phyloP scores from a whole-genome alignment of 495 filamentous ascomycete species.

The Penicillium mononematosum region DNA sequence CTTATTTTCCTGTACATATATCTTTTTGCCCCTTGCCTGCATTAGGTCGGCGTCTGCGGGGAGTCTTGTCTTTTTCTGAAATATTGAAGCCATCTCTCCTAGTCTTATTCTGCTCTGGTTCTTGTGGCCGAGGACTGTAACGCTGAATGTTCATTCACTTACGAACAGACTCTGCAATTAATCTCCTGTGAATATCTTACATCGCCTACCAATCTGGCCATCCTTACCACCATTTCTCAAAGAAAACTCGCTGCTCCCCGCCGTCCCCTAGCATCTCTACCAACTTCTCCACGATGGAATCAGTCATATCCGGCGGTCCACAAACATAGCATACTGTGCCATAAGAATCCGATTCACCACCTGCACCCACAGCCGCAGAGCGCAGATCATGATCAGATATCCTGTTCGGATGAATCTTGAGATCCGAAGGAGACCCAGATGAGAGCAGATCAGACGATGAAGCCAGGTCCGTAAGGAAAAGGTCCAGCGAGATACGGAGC shows the following conservation, averaged over 20 bases:
- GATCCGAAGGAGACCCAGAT: conserved; percentile 37
- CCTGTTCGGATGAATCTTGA: conserved; percentile 22
- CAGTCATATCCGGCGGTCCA: conserved; percentile 77
- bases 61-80: conserved; percentile 23
- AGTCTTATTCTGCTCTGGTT: conserved; percentile 12
- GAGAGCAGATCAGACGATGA: conserved; percentile 10
- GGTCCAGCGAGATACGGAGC: conserved; percentile 34
- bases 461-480: conserved; percentile 40
- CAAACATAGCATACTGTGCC: conserved; percentile 72
- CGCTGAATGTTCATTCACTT: conserved; percentile 1
- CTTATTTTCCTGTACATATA: conserved; percentile 31
- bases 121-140: not conserved
- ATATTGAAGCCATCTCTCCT: conserved; percentile 23
- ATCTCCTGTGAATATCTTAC: not conserved
- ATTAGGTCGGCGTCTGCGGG: conserved; percentile 28
- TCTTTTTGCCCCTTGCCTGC: conserved; percentile 22
- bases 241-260: conserved; percentile 59
- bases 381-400: conserved; percentile 45
- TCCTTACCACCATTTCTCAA: conserved; percentile 83
- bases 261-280: conserved; percentile 49
- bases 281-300: conserved; percentile 64
- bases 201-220: not conserved
- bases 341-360: conserved; percentile 35
- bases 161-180: not conserved
- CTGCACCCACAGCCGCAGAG: conserved; percentile 41